A percentile compares a stretch with the other conserved stretches of the same genome.
Conservation (phyloP, 2,329 filamentous ascomycete species). For the Ambrosiella xylebori region DNA sequence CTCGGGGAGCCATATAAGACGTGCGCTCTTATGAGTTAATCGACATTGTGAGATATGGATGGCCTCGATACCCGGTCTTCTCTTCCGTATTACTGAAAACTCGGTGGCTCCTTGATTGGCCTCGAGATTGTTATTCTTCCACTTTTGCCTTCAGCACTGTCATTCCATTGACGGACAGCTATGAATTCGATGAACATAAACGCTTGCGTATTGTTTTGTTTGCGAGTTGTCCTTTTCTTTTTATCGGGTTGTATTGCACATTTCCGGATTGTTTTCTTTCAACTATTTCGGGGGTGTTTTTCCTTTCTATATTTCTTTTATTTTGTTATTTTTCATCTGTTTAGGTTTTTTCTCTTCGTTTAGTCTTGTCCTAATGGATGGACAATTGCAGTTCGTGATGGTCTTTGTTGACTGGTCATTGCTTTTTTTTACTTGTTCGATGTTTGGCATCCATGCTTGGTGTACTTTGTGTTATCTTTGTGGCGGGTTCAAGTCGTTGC, state of each 20-base stretch:
- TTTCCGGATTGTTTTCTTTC: too few species aligned
- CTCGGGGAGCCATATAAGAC: slow-evolving; percentile 28
- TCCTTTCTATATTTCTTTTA: background rate
- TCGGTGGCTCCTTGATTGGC: background rate
- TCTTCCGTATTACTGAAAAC: background rate
- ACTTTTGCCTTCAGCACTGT: background rate
- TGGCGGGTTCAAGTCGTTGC: background rate
- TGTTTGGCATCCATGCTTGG: background rate
- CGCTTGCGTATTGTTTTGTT: slow-evolving; percentile 3
- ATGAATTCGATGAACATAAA: slow-evolving; percentile 9
- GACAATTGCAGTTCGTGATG: too few species aligned
- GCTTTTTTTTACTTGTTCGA: background rate
- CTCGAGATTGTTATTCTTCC: background rate
- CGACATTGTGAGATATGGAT: background rate
- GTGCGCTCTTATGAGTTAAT: background rate
- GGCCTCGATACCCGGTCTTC: background rate
- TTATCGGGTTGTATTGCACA: background rate
- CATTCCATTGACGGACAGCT: background rate
- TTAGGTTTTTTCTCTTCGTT: background rate
- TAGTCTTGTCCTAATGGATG: background rate
- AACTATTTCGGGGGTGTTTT: too few species aligned
- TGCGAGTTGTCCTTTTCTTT: slow-evolving; percentile 2
- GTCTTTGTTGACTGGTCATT: background rate
- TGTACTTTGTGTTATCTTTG: background rate
- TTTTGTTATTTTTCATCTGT: background rate